Base-by-base conservation (phyloP, 2,329 filamentous ascomycete genomes). In the Colletotrichum limetticola region DNA sequence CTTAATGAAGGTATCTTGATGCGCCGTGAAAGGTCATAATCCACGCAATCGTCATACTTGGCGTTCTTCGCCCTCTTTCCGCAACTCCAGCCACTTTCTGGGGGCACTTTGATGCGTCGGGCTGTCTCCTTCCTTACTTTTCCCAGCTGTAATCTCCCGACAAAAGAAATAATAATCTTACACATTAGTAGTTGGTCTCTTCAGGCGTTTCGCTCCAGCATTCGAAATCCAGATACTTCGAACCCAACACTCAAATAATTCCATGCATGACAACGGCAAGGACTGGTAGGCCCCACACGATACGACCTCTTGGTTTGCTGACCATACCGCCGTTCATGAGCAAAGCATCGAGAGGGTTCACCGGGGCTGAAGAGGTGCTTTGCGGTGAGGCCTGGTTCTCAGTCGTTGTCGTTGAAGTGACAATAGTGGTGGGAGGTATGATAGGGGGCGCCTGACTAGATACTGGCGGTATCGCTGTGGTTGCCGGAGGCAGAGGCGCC, bases 341-440 rank as follows among this genome's bases (percentile, higher is more conserved):
- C 53, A 72, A 63, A 32, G 69, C 59, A 16, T 72, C 69, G 12
- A 72, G 42, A 42, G 69, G 69, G 24, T 72, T 72, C n/a, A 72
- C 59, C 53, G 66, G 52, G 37, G 69, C 37, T 12, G 35, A 11
- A 16, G 63, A 49, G 14, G 69, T 72, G 11, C 53, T 63, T 59
- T 60, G 53, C 0, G 69, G 58, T 30, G 53, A 1, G 30, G 53
- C n/a, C 22, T 37, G 37, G 9, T 8, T 64, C 7, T 22, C 53
- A 9, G 30, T 59, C 5, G 69, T 59, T 16, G 53, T 55, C 1
- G 68, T 37, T 3, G 65, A 58, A 8, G 69, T 59, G 9, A 53
- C 0, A 2, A 63, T 2, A 1, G 53, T 72, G 7, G 58, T 72
- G 7, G 69, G 32, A 1, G 57, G 37, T 1, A 66, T 22, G 3